Evolutionary conservation across 352 stramenopile genomes (phyloP), one percentile per base, ranked within the genome.

Genomic region (Phytophthora sansomeana): DNA sequence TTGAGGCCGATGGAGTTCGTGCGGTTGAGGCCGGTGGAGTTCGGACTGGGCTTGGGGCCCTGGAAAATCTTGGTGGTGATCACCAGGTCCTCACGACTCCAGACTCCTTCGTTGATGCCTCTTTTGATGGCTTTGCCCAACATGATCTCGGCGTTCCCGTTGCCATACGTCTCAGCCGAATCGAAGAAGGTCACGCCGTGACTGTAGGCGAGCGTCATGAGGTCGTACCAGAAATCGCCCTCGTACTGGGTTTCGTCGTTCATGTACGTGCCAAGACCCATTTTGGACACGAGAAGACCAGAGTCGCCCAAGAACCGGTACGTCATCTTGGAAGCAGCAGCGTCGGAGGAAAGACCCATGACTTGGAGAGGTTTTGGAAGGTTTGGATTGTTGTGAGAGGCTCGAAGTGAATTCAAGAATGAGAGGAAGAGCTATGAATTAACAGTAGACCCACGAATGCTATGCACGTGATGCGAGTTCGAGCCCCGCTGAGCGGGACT

Each of bases 31-130:
- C n/a, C n/a, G n/a, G n/a, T n/a, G n/a, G n/a, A n/a, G n/a, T n/a
- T n/a, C n/a, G n/a, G n/a, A n/a, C 19, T 74, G 48, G 36, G 50
- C 46, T 36, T 81, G 81, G 4, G 65, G 73, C 6, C 71, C 68
- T 17, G 28, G 54, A 81, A 85, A 48, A 90, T 60, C 53, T 92
- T 92, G 53, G 83, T 85, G 13, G 61, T 75, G 46, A 91, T 38
- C 5, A 91, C 72, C 7, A 91, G 69, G 19, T 92, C 77, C 16
- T 90, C 80, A 13, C 81, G 71, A 3, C 52, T 58, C 69, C 68
- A 83, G 6, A 78, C n/a, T 10, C 63, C 67, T 16, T 69, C 67
- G 24, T 74, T 46, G 17, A 81, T 62, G 9, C 74, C 77, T 26
- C 66, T 75, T 35, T 77, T 71, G 38, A 90, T 74, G 6, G 81